phyloP scores from a whole-genome alignment of 2,329 filamentous ascomycete species.

The Colletotrichum liaoningense region DNA sequence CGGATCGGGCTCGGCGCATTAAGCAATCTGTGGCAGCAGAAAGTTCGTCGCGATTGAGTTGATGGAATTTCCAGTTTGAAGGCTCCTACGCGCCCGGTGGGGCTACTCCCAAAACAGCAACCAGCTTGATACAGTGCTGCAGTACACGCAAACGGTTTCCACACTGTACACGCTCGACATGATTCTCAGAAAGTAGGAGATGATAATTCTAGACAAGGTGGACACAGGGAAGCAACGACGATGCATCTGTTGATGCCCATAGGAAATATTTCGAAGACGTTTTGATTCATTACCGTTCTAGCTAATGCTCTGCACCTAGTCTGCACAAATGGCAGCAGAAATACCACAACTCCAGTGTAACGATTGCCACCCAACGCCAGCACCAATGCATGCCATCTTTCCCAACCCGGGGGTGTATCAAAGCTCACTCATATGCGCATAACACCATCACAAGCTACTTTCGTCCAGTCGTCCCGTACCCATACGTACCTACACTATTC shows the following conservation, averaged over 20 bases:
- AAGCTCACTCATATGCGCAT: constrained; percentile 28
- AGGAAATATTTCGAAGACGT: background rate
- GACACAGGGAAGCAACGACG: background rate
- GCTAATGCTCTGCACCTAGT: background rate
- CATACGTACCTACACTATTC: constrained; percentile 55
- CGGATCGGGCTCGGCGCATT: constrained; percentile 24
- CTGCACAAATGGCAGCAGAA: background rate
- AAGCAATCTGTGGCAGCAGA: constrained; percentile 19
- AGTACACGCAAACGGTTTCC: background rate
- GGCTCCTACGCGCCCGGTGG: constrained; percentile 28
- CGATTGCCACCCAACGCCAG: constrained; percentile 44
- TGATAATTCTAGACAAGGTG: background rate
- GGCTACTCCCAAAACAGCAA: constrained; percentile 50
- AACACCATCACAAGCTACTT: background rate
- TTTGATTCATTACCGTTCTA: background rate
- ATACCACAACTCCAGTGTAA: constrained; percentile 14
- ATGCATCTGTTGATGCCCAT: background rate
- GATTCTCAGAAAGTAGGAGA: too few relatives aligned
- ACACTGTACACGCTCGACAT: constrained; percentile 1
- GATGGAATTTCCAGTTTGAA: constrained; percentile 35
- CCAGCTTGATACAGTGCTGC: constrained; percentile 42
- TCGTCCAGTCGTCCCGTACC: background rate
- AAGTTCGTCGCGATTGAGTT: constrained; percentile 32
- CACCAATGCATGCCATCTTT: constrained; percentile 39
- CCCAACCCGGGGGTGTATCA: constrained; percentile 4